A percentile compares a stretch with the other conserved stretches of the same genome.
phyloP scores from a whole-genome alignment of 2,329 filamentous ascomycete species.

The Colletotrichum cereale region DNA sequence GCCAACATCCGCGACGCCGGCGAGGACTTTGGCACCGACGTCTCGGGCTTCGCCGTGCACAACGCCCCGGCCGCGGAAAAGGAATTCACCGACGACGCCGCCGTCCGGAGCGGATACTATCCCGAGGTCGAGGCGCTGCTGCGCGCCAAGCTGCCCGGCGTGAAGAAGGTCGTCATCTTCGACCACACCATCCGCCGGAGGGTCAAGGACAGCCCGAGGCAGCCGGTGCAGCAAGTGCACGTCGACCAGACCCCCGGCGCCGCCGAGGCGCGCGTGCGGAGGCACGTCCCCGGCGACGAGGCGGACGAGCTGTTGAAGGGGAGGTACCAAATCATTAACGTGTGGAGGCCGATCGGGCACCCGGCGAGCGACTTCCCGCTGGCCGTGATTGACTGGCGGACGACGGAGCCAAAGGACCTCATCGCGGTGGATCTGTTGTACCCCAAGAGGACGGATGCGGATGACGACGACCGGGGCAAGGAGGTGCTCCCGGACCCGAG shows the following conservation, averaged over 20 bases:
- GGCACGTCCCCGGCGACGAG: conserved; percentile 68
- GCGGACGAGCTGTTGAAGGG: conserved; percentile 67
- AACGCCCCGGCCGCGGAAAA: conserved; percentile 65
- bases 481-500: conserved; percentile 65
- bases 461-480: conserved; percentile 66
- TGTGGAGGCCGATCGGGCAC: conserved; percentile 77
- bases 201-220: conserved; percentile 65
- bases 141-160: conserved; percentile 63
- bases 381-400: conserved; percentile 74
- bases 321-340: conserved; percentile 77
- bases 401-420: conserved; percentile 68
- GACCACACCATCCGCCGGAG: conserved; percentile 77
- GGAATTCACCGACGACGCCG: conserved; percentile 66
- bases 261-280: conserved; percentile 70
- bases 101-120: conserved; percentile 71
- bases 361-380: conserved; percentile 73
- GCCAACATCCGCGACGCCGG: conserved; percentile 66
- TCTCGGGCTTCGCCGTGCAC: conserved; percentile 69
- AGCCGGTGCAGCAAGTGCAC: conserved; percentile 78
- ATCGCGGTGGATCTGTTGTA: conserved; percentile 73
- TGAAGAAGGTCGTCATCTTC: conserved; percentile 76
- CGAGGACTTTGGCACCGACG: conserved; percentile 66
- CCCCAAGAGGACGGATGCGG: conserved; percentile 56
- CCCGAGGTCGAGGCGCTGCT: conserved; percentile 70
- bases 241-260: conserved; percentile 78